Evolutionary conservation across 2,329 filamentous ascomycete genomes (phyloP).

Genomic region (Amauroascus verrucosus): DNA sequence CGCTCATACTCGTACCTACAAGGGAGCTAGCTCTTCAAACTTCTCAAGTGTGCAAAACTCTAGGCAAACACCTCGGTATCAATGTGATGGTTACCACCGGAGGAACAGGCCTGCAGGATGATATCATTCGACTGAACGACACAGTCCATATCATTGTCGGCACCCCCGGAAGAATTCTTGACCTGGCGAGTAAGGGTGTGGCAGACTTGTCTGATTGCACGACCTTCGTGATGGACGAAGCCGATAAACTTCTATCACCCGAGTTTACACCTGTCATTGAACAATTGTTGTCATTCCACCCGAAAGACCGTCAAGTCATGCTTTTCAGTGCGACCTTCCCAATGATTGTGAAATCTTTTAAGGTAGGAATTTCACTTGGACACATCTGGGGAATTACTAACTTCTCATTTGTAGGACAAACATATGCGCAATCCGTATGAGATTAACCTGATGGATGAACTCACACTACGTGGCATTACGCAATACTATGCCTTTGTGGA

Average conservation of each 20-base stretch:
- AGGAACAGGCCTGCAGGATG: constrained; percentile 87
- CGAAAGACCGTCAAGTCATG: constrained; percentile 97
- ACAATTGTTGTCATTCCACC: constrained; percentile 87
- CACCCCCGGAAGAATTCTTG: constrained; percentile 89
- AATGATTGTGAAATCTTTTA: constrained; percentile 93
- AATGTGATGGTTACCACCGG: constrained; percentile 99
- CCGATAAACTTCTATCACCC: constrained; percentile 90
- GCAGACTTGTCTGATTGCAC: constrained; percentile 92
- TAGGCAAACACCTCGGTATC: constrained; percentile 91
- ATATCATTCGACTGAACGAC: constrained; percentile 90
- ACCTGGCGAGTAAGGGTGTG: constrained; percentile 90
- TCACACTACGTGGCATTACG: constrained; percentile 93
- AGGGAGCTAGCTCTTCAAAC: constrained; percentile 96
- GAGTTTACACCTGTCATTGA: constrained; percentile 98
- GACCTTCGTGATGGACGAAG: constrained; percentile 99
- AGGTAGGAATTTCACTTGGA: constrained; percentile 29
- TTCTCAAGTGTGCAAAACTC: constrained; percentile 96
- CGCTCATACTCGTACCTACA: constrained; percentile 89
- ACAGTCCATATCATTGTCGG: constrained; percentile 96
- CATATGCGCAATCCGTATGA: constrained; percentile 96
- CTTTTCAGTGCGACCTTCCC: constrained; percentile 98
- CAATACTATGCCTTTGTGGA: constrained; percentile 99
- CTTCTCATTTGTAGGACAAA: constrained; percentile 56
- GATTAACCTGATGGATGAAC: constrained; percentile 99
- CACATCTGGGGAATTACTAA: background rate